Percentiles rank a stretch among this genome's conserved stretches.
These are phyloP conservation scores for Candida jianshihensis DNA, from an alignment of 805 yeast species.

Conservation along the genomic window DNA sequence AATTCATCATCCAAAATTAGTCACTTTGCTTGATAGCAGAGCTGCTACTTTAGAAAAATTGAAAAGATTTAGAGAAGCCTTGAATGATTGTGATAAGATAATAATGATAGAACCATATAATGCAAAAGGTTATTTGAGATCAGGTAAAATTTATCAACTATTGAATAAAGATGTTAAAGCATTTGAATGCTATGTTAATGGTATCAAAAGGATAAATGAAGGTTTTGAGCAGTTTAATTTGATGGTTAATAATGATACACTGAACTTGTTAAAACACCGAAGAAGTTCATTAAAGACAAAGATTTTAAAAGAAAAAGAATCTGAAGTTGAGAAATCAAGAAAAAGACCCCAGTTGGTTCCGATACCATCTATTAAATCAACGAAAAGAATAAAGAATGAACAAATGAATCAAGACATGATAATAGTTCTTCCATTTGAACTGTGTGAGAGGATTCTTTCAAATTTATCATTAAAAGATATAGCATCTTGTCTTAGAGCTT, in stretches of 20 bases:
- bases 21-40: slow-evolving; percentile 17
- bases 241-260: slow-evolving; percentile 8
- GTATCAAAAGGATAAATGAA: slow-evolving; percentile 7
- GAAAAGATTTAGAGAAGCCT: slow-evolving; percentile 7
- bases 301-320: not conserved
- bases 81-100: slow-evolving; percentile 13
- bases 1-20: slow-evolving; percentile 17
- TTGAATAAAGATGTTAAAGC: slow-evolving; percentile 7
- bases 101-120: slow-evolving; percentile 19
- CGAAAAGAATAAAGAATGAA: not conserved
- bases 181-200: slow-evolving; percentile 4
- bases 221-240: slow-evolving; percentile 9
- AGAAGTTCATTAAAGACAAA: not conserved
- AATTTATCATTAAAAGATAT: slow-evolving; percentile 1
- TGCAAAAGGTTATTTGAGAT: slow-evolving; percentile 18
- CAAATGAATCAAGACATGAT: slow-evolving; percentile 2
- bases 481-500: slow-evolving; percentile 9
- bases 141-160: slow-evolving; percentile 9
- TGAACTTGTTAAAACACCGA: slow-evolving; percentile 7
- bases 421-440: slow-evolving; percentile 8
- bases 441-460: slow-evolving; percentile 3
- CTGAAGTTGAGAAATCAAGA: not conserved
- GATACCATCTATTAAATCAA: slow-evolving; percentile 1
- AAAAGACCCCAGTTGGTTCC: slow-evolving; percentile 6
- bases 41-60: slow-evolving; percentile 18